phyloP scores from a whole-genome alignment of 2,329 filamentous ascomycete genomes.

The Colletotrichum tabaci region DNA sequence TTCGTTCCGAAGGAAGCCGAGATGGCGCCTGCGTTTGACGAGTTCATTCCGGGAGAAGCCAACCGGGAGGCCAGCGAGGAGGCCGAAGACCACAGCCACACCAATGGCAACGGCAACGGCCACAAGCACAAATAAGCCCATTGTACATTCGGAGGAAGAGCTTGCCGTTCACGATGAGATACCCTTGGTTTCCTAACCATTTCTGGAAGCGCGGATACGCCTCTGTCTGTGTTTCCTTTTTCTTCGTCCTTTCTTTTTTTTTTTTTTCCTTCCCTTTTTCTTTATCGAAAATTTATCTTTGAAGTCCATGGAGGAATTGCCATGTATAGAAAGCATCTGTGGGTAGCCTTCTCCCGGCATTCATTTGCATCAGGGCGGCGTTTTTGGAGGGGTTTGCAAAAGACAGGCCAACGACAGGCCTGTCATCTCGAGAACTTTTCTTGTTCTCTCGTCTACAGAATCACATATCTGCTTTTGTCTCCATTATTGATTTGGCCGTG shows the following conservation, averaged over 20 bases:
- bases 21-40: constrained; percentile 74
- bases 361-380: constrained; percentile 38
- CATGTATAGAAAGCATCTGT: constrained; percentile 33
- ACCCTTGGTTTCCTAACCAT: constrained; percentile 39
- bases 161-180: constrained; percentile 41
- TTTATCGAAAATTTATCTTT: neutral
- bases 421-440: constrained; percentile 23
- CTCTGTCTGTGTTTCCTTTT: constrained; percentile 16
- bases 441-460: constrained; percentile 14
- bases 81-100: constrained; percentile 59
- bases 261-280: neutral
- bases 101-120: constrained; percentile 47
- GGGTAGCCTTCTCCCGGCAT: constrained; percentile 25
- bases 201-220: constrained; percentile 24
- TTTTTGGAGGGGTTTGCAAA: constrained; percentile 37
- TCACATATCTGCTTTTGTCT: constrained; percentile 12
- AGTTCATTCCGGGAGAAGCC: constrained; percentile 80
- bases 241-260: neutral
- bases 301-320: neutral
- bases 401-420: constrained; percentile 27
- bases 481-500: too few species aligned
- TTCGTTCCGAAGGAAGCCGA: constrained; percentile 81
- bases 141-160: constrained; percentile 31
- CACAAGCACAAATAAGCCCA: constrained; percentile 48
- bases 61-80: constrained; percentile 75